These are phyloP conservation scores for Dactylis glomerata DNA, from an alignment of 176 grass and related monocot genomes.

Conservation along the genomic window DNA sequence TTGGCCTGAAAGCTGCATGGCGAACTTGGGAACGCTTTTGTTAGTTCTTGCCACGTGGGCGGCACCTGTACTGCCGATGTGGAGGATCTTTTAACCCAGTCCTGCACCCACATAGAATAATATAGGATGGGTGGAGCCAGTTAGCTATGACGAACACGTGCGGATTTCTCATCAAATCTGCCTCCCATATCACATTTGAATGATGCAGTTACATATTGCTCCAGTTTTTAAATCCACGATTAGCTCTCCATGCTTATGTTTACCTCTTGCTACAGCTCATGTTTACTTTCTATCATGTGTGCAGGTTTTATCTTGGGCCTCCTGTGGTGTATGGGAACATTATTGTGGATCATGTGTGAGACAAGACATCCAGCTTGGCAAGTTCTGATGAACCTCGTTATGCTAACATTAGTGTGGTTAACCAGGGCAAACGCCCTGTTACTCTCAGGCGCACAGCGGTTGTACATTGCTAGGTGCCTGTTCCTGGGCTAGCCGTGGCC, in stretches of 20 bases:
- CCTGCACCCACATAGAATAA: background rate
- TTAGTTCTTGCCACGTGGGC: background rate
- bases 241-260: background rate
- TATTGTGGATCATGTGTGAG: conserved; percentile 25
- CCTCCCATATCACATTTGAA: background rate
- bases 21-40: background rate
- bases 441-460: conserved; percentile 12
- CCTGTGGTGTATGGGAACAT: conserved; percentile 13
- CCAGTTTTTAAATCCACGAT: background rate
- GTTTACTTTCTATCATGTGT: background rate
- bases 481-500: conserved; percentile 12
- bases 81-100: background rate
- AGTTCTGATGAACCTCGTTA: conserved; percentile 30
- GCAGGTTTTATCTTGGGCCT: conserved; percentile 35
- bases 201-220: background rate
- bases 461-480: conserved; percentile 55
- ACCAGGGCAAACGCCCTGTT: conserved; percentile 15
- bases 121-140: background rate
- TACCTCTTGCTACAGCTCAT: background rate
- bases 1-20: background rate
- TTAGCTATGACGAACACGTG: background rate
- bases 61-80: background rate
- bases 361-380: conserved; percentile 10
- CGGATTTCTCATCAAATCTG: background rate
- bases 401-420: conserved; percentile 37